These are phyloP conservation scores for Lipomyces oligophaga DNA, from an alignment of 805 yeast species.

Conservation along the genomic window DNA sequence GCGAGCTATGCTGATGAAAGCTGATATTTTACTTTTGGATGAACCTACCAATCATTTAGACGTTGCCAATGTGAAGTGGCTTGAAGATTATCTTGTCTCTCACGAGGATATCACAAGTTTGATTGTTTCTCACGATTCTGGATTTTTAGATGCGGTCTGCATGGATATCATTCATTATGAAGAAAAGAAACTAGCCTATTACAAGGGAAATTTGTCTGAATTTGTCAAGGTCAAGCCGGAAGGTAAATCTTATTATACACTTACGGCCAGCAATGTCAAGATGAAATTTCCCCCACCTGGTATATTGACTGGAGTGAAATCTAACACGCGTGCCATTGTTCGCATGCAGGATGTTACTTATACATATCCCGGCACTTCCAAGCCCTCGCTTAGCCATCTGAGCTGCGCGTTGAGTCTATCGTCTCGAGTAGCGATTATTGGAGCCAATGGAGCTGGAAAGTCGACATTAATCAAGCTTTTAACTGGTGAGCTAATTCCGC, in stretches of 20 bases:
- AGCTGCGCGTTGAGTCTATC: conserved; percentile 89
- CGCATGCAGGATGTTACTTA: conserved; percentile 81
- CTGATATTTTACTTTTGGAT: conserved; percentile 88
- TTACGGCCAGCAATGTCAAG: conserved; percentile 86
- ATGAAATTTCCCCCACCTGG: conserved; percentile 99
- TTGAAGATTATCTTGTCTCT: conserved; percentile 76
- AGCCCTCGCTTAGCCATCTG: conserved; percentile 74
- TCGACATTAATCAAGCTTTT: conserved; percentile 89
- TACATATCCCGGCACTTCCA: conserved; percentile 81
- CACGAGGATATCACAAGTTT: conserved; percentile 87
- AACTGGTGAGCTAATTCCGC: conserved; percentile 88
- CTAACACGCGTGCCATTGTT: conserved; percentile 90
- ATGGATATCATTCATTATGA: conserved; percentile 96
- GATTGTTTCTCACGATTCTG: conserved; percentile 97
- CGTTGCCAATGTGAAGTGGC: conserved; percentile 89
- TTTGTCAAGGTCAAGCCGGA: conserved; percentile 92
- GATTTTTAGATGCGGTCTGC: conserved; percentile 91
- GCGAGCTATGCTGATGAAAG: conserved; percentile 97
- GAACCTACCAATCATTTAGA: conserved; percentile 99
- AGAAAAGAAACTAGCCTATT: conserved; percentile 87
- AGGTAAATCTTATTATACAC: conserved; percentile 91
- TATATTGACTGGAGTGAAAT: conserved; percentile 92
- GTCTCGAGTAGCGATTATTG: conserved; percentile 94
- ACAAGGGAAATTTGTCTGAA: conserved; percentile 91
- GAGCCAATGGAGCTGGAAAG: conserved; percentile 99